phyloP scores from a whole-genome alignment of 768 basidiomycete species.

The Russula dissimulans region DNA sequence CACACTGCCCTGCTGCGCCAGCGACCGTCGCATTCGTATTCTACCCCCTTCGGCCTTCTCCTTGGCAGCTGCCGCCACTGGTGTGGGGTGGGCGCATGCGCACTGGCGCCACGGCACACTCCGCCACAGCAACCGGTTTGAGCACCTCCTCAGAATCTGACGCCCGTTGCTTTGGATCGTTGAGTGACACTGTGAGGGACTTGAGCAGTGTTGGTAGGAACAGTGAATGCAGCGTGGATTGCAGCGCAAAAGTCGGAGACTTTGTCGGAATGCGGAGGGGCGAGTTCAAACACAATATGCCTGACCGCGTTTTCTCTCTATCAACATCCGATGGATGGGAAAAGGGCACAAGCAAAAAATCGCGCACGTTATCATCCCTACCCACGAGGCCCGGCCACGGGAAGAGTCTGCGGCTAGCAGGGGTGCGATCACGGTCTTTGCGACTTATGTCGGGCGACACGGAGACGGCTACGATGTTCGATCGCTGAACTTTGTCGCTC shows the following conservation, averaged over 20 bases:
- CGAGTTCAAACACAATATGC: conserved; percentile 58
- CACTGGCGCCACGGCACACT: conserved; percentile 52
- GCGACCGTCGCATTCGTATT: conserved; percentile 38
- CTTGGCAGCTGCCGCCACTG: conserved; percentile 12
- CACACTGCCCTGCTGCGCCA: conserved; percentile 62
- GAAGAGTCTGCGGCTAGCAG: conserved; percentile 40
- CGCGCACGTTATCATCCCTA: conserved; percentile 44
- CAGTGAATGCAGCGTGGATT: conserved; percentile 71
- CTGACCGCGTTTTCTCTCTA: conserved; percentile 28
- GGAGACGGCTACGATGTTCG: conserved; percentile 65
- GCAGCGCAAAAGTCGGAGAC: conserved; percentile 51
- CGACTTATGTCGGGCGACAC: conserved; percentile 74
- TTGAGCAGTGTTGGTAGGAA: conserved; percentile 79
- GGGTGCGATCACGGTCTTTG: conserved; percentile 52
- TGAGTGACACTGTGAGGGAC: conserved; percentile 28
- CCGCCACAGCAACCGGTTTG: conserved; percentile 71
- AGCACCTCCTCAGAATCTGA: conserved; percentile 45
- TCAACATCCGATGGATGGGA: too few species aligned
- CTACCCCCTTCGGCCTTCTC: conserved; percentile 23
- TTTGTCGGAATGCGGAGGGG: conserved; percentile 62
- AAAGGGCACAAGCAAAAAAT: background rate
- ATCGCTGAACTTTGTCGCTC: conserved; percentile 40
- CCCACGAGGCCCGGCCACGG: conserved; percentile 29
- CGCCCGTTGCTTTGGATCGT: conserved; percentile 8
- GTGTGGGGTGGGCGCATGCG: conserved; percentile 20